These are phyloP conservation scores for Scutellaria barbata DNA, from an alignment of 257 asterid genomes.

Conservation along the genomic window DNA sequence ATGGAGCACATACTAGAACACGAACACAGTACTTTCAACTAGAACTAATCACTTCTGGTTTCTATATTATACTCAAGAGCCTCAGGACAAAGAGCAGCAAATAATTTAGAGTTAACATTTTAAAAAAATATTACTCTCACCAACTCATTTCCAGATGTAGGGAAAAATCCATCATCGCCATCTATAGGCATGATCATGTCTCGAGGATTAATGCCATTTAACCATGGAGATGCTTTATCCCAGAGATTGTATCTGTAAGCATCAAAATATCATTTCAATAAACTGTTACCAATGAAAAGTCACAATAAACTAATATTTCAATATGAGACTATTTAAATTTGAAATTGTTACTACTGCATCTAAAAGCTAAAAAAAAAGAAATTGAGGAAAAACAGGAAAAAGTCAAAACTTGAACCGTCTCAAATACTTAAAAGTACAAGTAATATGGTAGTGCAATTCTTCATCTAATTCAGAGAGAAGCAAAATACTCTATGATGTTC, in stretches of 20 bases:
- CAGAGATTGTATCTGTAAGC: too few species aligned
- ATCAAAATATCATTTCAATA: too few species aligned
- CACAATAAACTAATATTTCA: too few species aligned
- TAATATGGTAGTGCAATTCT: slow-evolving; percentile 1
- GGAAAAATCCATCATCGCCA: slow-evolving; percentile 97
- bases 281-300: too few species aligned
- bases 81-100: slow-evolving; percentile 33
- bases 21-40: slow-evolving; percentile 93
- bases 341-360: too few species aligned
- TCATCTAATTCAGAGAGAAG: slow-evolving; percentile 12
- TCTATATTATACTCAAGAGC: slow-evolving; percentile 49
- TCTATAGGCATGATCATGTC: slow-evolving; percentile 82
- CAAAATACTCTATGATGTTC: slow-evolving; percentile 2
- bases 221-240: too few species aligned
- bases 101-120: slow-evolving; percentile 15
- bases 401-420: slow-evolving; percentile 24
- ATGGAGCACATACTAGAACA: slow-evolving; percentile 96
- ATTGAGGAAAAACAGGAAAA: neutral
- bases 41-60: slow-evolving; percentile 90
- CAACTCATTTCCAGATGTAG: slow-evolving; percentile 91
- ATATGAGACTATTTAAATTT: too few species aligned
- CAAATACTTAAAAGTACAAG: slow-evolving; percentile 11
- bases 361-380: slow-evolving; percentile 25
- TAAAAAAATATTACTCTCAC: slow-evolving; percentile 44
- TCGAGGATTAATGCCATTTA: too few species aligned